Base-by-base conservation (phyloP, 805 yeast species). In the Myxozyma mucilagina region DNA sequence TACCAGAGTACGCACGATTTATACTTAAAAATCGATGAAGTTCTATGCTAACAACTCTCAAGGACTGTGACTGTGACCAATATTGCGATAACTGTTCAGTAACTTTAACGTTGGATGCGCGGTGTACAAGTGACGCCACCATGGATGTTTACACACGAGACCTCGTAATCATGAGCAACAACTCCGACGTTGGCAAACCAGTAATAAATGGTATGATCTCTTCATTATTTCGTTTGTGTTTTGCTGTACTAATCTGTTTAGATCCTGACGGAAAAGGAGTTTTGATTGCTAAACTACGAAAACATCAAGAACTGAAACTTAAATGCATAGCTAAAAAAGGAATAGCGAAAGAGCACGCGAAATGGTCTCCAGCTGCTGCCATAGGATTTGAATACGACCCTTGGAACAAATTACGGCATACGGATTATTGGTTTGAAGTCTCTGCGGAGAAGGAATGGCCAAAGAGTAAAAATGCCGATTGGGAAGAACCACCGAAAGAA, bases 341-440 rank as follows among this genome's bases (percentile, higher is more conserved):
- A 3, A 68, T 68, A n/a, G 71, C 70, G 1, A 68, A 68, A 47
- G 99, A 94, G 74, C 99, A 94, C 73, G 97, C 99, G 53, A 94
- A 94, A 72, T 94, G 99, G 99, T 87, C 94, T 6, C 97, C 99
- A 11, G 88, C 96, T 67, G 83, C 97, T 0, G 98, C 98, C 24
- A 83, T 93, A 57, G 97, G 96, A 18, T 93, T 93, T 70, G 99
- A 93, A 75, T 93, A 93, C 72, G 99, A 93, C 71, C 99, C 99
- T n/a, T 93, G 97, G 96, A 94, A 94, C 76, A 94, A 93, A 76
- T 81, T 94, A 70, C 87, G 89, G 72, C 99, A 94, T 74, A 94
- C 99, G 0, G 97, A 91, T 69, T 89, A 83, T 72, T 94, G 99
- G 99, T 90, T 87, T 73, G 99, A 94, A 76, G 93, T 86, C 64